Evolutionary conservation across 2,329 filamentous ascomycete genomes (phyloP), one percentile per base, ranked within the genome.

Genomic region (Hortaea sp.): DNA sequence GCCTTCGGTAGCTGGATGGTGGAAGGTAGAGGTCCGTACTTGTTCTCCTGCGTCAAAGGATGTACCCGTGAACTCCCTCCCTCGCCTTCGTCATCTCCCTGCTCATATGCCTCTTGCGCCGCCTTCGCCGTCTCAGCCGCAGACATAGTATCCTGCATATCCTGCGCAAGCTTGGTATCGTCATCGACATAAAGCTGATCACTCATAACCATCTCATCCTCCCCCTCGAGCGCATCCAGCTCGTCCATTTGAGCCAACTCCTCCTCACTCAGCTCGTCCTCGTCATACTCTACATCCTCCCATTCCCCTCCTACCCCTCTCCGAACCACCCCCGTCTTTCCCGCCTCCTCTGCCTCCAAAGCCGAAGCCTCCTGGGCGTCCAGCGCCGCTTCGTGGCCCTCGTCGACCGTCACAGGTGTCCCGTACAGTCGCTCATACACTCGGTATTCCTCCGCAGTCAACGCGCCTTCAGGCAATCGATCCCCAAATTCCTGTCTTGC

Each of bases 351-450:
- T 40, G 35, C 7, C 32, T 9, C 32, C 32, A 35, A 4, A 20
- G 9, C 32, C 32, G n/a, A 35, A 35, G 9, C 32, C 32, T 35
- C 32, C 32, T 9, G n/a, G 32, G 9, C 32, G 7, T 35, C 32
- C 32, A 35, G 4, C 20, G 34, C 34, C 31, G 9, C 12, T 20
- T 7, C 12, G 20, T 20, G 20, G 20, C 20, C 6, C 35, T 20
- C n/a, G 9, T 41, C 34, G 38, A 29, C 38, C 6, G 29, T 11
- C 11, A 31, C n/a, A 7, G 88, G 87, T 31, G 81, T 73, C 1
- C 89, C 90, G 63, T 92, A 95, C 11, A 94, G 68, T 52, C 88
- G 75, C 60, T 84, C 80, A 64, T 94, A 95, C 1, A 94, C 69
- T 41, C 69, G 70, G 57, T 84, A 81, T 63, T 95, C 88, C 44